Conservation (phyloP, 2,329 filamentous ascomycete species). For the Cadophora luteo-olivacea region DNA sequence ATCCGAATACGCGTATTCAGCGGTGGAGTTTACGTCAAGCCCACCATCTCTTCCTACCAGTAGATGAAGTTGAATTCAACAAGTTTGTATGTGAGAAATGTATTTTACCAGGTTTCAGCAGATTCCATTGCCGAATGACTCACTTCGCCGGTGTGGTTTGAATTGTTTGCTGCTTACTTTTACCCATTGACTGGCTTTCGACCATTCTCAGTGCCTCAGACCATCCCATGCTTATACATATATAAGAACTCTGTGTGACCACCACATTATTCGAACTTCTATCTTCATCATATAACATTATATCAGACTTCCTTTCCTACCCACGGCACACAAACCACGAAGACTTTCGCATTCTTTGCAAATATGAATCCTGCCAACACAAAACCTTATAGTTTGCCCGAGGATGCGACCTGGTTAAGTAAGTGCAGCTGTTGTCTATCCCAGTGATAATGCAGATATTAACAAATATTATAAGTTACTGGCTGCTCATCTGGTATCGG, state of each 20-base stretch:
- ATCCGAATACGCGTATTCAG: conserved; percentile 9
- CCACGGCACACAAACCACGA: too few species aligned
- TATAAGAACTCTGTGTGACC: too few species aligned
- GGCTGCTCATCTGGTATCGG: conserved; percentile 59
- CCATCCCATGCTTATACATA: not conserved
- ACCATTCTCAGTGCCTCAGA: not conserved
- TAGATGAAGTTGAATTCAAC: not conserved
- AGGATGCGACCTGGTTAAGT: conserved; percentile 51
- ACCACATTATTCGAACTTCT: too few species aligned
- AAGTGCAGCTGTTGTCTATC: conserved; percentile 27
- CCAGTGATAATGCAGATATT: conserved; percentile 26
- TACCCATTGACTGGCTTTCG: too few species aligned
- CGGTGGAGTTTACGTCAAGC: not conserved
- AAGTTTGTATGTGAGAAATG: not conserved
- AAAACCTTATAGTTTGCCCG: conserved; percentile 45
- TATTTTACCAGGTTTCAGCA: not conserved
- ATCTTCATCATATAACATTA: too few species aligned
- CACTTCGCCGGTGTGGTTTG: not conserved
- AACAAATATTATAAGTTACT: conserved; percentile 47
- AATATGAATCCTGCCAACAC: conserved; percentile 45
- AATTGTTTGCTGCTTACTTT: not conserved
- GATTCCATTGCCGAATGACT: not conserved
- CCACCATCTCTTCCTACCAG: not conserved
- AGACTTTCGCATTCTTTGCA: not conserved
- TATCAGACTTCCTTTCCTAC: too few species aligned